Evolutionary conservation across 2,329 filamentous ascomycete genomes (phyloP), one percentile per base, ranked within the genome.

Genomic region (Ascochyta clinopodiicola): DNA sequence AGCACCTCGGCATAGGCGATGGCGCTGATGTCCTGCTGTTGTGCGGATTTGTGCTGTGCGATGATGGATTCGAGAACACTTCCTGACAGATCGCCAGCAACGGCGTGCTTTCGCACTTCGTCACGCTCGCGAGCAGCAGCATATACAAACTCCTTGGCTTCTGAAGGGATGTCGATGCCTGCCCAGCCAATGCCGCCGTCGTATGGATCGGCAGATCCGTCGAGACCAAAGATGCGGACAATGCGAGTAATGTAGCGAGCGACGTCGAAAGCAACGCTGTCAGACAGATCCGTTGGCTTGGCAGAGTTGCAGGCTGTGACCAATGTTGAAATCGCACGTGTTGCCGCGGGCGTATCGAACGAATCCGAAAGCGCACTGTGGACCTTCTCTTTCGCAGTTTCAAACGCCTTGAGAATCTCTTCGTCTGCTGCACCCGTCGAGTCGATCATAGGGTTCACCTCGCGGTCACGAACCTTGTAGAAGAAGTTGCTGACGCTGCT

Each of bases 171-270:
- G 42, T 87, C 84, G 45, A 87, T 81, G 27, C 87, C 87, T 29
- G 82, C 81, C 87, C 87, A 90, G 37, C 86, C 87, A 45, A 89
- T 83, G 15, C 75, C 72, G 17, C 72, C 70, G 39, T 81, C 75
- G 22, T 74, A 74, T 34, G 75, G 71, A 59, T 77, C 75, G 3
- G 67, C 84, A 74, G 56, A 82, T 3, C 84, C 80, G 69, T 93
- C 88, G 0, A 97, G 83, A 36, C 94, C 94, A 58, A 97, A 90
- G 58, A 94, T 91, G 56, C 89, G 88, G 15, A 95, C 87, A 56
- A 96, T 89, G 53, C 86, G 86, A 1, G 93, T 96, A 39, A 96
- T 81, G 88, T 90, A 97, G 47, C 85, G 82, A 6, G 89, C 92
- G 50, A 91, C 73, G 10, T 79, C 79, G 40, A 83, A 75, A 2